Conservation (phyloP, 805 yeast species). For the Zygotorulaspora danielsina region DNA sequence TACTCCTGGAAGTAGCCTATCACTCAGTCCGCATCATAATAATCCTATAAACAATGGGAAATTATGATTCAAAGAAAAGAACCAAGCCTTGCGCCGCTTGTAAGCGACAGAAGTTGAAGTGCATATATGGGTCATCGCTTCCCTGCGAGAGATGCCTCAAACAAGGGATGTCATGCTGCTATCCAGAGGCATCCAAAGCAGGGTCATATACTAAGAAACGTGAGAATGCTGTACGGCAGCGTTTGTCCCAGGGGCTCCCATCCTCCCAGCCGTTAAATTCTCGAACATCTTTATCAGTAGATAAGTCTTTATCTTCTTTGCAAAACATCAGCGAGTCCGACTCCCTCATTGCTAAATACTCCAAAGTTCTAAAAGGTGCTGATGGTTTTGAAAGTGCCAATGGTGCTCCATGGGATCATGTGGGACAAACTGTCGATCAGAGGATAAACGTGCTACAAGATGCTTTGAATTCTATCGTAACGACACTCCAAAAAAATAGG, state of each 20-base stretch:
- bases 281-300: too few relatives aligned
- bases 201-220: neutral
- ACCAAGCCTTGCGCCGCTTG: slow-evolving; percentile 61
- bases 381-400: too few relatives aligned
- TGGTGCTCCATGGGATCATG: too few relatives aligned
- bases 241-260: neutral
- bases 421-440: slow-evolving; percentile 30
- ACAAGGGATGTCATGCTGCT: slow-evolving; percentile 51
- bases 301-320: too few relatives aligned
- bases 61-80: slow-evolving; percentile 27
- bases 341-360: too few relatives aligned
- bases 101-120: slow-evolving; percentile 58
- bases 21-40: too few relatives aligned
- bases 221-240: neutral
- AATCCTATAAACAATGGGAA: slow-evolving; percentile 10
- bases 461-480: slow-evolving; percentile 38
- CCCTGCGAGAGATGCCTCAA: slow-evolving; percentile 58
- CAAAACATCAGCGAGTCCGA: too few relatives aligned
- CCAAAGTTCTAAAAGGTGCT: too few relatives aligned
- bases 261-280: too few relatives aligned
- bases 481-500: slow-evolving; percentile 32
- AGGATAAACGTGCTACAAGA: slow-evolving; percentile 40
- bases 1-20: too few relatives aligned
- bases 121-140: slow-evolving; percentile 44
- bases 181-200: slow-evolving; percentile 34